These are phyloP conservation scores for Acidiella bohemica DNA, from an alignment of 495 filamentous ascomycete genomes.

Conservation along the genomic window DNA sequence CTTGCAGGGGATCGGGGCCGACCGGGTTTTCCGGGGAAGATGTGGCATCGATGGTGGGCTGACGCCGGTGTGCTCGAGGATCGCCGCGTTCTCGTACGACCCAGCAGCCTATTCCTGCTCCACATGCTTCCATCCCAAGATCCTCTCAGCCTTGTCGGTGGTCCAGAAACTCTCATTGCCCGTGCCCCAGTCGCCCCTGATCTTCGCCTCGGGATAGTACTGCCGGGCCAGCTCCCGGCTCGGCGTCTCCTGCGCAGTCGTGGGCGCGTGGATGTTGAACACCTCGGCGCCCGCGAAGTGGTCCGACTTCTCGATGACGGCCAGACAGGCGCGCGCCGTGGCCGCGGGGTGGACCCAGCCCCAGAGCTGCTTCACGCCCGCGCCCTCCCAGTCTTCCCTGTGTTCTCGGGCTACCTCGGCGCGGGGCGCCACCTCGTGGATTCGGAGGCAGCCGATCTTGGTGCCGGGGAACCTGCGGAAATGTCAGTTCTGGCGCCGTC, in stretches of 20 bases:
- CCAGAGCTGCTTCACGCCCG: conserved; percentile 7
- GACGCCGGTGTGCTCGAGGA: too few species aligned
- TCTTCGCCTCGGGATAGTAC: conserved; percentile 3
- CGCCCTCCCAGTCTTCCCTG: conserved; percentile 1
- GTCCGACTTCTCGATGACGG: neutral
- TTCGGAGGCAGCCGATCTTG: conserved; percentile 8
- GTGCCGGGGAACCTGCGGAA: conserved; percentile 12
- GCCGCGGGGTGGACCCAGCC: conserved; percentile 10
- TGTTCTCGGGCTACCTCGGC: conserved; percentile 6
- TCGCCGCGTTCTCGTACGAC: too few species aligned
- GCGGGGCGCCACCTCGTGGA: conserved; percentile 8
- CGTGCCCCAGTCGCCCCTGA: conserved; percentile 1
- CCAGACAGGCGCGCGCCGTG: conserved; percentile 3
- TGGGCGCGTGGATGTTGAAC: neutral
- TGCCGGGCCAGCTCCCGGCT: conserved; percentile 3
- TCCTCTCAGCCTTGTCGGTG: conserved; percentile 2
- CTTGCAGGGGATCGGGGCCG: too few species aligned
- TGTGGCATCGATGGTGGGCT: too few species aligned
- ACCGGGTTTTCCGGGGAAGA: too few species aligned
- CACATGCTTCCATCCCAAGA: conserved; percentile 1
- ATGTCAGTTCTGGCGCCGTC: too few species aligned
- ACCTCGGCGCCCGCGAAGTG: conserved; percentile 1
- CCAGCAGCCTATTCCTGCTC: neutral
- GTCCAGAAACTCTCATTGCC: conserved; percentile 1
- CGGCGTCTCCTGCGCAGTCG: conserved; percentile 1